Conservation (phyloP, 805 yeast genomes). For the Candida yuanshanica region DNA sequence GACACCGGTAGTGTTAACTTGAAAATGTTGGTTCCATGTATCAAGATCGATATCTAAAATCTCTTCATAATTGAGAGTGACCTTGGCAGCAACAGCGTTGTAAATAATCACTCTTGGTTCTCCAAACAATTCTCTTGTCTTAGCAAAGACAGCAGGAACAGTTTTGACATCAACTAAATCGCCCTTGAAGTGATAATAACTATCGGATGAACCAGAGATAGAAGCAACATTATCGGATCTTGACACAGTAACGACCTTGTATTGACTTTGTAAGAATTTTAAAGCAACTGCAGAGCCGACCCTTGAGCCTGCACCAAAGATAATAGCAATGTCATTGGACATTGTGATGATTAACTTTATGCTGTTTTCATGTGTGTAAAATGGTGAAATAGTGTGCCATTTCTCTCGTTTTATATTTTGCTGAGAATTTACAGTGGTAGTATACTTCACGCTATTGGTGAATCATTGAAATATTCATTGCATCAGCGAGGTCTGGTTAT, state of each 20-base stretch:
- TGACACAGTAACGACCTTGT: slow-evolving; percentile 6
- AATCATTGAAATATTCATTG: no score
- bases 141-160: slow-evolving; percentile 1
- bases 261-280: background rate
- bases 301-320: slow-evolving; percentile 5
- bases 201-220: background rate
- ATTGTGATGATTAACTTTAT: no score
- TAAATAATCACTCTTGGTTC: slow-evolving; percentile 6
- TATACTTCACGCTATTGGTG: no score
- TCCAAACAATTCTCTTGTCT: slow-evolving; percentile 4
- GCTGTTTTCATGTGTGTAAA: no score
- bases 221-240: background rate
- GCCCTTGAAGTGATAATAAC: slow-evolving; percentile 1
- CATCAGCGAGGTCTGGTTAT: no score
- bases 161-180: background rate
- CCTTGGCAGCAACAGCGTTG: slow-evolving; percentile 1
- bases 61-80: background rate
- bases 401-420: no score
- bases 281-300: slow-evolving; percentile 1
- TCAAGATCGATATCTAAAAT: background rate
- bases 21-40: background rate
- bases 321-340: background rate
- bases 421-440: no score
- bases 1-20: slow-evolving; percentile 1
- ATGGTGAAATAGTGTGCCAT: no score